A percentile compares a stretch with the other conserved stretches of the same genome.
Evolutionary conservation across 768 basidiomycete genomes (phyloP).

Genomic region (Amanita molliuscula): DNA sequence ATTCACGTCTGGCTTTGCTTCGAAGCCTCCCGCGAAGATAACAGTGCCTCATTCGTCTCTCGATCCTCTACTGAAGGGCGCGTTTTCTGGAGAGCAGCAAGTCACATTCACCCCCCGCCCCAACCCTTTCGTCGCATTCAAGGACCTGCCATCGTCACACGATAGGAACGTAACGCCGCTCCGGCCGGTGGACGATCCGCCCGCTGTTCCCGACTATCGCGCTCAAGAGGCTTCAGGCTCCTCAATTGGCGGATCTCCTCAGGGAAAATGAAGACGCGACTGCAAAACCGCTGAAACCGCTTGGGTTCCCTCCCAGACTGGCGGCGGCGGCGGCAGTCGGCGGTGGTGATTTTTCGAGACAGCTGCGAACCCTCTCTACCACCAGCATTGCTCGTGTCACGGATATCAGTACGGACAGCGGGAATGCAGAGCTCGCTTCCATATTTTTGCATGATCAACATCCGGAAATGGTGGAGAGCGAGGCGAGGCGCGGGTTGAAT

Average conservation of each 20-base stretch:
- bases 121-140: slow-evolving; percentile 1
- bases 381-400: slow-evolving; percentile 41
- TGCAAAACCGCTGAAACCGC: neutral
- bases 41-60: neutral
- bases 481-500: slow-evolving; percentile 34
- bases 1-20: slow-evolving; percentile 2
- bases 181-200: neutral
- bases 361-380: slow-evolving; percentile 35
- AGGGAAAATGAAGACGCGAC: neutral
- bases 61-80: neutral
- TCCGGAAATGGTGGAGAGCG: slow-evolving; percentile 20
- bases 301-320: neutral
- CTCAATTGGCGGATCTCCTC: neutral
- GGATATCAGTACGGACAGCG: slow-evolving; percentile 37
- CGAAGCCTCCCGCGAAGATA: neutral
- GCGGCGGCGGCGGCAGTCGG: too few relatives aligned
- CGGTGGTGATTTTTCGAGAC: slow-evolving; percentile 14
- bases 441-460: slow-evolving; percentile 40
- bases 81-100: neutral
- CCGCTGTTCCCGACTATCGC: neutral
- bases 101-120: neutral
- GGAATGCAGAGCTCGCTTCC: slow-evolving; percentile 31
- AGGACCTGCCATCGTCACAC: neutral
- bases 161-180: neutral
- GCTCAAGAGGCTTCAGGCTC: neutral